phyloP scores from a whole-genome alignment of 225 moss, liverwort and hornwort genomes.

The Climacium dendroides region DNA sequence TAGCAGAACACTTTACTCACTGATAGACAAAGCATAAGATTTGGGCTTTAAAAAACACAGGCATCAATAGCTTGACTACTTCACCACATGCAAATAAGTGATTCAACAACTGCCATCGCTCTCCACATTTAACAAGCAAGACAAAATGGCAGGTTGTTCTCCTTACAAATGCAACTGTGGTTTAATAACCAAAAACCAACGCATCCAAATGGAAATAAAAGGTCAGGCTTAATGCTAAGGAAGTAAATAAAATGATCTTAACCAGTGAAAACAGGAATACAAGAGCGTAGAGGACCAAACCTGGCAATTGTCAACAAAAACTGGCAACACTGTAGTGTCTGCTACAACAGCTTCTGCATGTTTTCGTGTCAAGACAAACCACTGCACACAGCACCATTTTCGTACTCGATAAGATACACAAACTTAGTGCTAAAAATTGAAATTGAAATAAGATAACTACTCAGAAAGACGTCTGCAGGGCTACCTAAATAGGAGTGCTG shows the following conservation, averaged over 20 bases:
- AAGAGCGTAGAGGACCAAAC: slow-evolving; percentile 12
- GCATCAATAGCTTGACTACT: background rate
- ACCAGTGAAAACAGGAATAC: background rate
- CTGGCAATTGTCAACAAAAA: slow-evolving; percentile 74
- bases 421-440: background rate
- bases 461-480: background rate
- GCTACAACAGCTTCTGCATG: slow-evolving; percentile 72
- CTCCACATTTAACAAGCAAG: background rate
- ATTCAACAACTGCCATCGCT: background rate
- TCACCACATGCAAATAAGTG: background rate
- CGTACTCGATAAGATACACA: background rate
- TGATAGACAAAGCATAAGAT: background rate
- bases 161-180: background rate
- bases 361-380: slow-evolving; percentile 76
- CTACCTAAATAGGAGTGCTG: background rate
- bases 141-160: background rate
- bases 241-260: background rate
- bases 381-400: slow-evolving; percentile 34
- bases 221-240: background rate
- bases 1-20: background rate
- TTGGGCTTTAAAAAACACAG: background rate
- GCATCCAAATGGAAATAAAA: background rate
- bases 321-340: slow-evolving; percentile 52
- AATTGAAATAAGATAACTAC: background rate
- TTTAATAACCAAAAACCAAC: background rate